phyloP scores from a whole-genome alignment of 1,284 basidiomycete genomes.

The Coniophora puteana region DNA sequence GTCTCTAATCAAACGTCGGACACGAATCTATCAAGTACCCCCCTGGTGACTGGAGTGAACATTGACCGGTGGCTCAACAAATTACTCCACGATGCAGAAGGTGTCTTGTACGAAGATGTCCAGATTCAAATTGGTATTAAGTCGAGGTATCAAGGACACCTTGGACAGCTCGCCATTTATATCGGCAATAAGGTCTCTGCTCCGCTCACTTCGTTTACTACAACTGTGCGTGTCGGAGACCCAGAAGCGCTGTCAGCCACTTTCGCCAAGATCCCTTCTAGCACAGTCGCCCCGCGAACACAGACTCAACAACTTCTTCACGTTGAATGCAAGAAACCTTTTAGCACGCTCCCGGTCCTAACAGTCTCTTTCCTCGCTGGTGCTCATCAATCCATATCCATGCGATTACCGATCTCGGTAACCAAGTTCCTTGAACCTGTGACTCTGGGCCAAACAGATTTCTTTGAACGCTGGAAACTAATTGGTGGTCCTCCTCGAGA shows the following conservation, averaged over 20 bases:
- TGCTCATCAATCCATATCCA: slow-evolving; percentile 80
- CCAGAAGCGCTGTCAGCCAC: slow-evolving; percentile 73
- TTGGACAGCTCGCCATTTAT: slow-evolving; percentile 91
- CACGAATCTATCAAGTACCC: slow-evolving; percentile 15
- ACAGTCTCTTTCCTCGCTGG: slow-evolving; percentile 91
- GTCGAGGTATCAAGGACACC: slow-evolving; percentile 90
- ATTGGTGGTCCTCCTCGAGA: slow-evolving; percentile 95
- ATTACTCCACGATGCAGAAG: slow-evolving; percentile 77
- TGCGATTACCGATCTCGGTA: slow-evolving; percentile 84
- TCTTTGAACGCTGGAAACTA: slow-evolving; percentile 98
- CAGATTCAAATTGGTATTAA: slow-evolving; percentile 97
- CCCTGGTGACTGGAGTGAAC: slow-evolving; percentile 62
- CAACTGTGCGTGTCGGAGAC: slow-evolving; percentile 73
- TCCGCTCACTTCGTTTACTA: slow-evolving; percentile 86
- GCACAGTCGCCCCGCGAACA: slow-evolving; percentile 73
- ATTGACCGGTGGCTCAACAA: slow-evolving; percentile 91
- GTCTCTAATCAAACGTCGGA: too few relatives aligned
- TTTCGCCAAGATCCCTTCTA: slow-evolving; percentile 88
- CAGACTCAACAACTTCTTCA: slow-evolving; percentile 93
- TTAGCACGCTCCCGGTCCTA: slow-evolving; percentile 77
- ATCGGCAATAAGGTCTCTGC: slow-evolving; percentile 94
- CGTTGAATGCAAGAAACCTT: slow-evolving; percentile 90
- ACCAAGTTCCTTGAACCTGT: slow-evolving; percentile 95
- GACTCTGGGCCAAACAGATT: slow-evolving; percentile 76
- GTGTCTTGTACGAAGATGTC: slow-evolving; percentile 93